These are phyloP conservation scores for Forsythia suspensa DNA, from an alignment of 257 asterid species.

Conservation along the genomic window DNA sequence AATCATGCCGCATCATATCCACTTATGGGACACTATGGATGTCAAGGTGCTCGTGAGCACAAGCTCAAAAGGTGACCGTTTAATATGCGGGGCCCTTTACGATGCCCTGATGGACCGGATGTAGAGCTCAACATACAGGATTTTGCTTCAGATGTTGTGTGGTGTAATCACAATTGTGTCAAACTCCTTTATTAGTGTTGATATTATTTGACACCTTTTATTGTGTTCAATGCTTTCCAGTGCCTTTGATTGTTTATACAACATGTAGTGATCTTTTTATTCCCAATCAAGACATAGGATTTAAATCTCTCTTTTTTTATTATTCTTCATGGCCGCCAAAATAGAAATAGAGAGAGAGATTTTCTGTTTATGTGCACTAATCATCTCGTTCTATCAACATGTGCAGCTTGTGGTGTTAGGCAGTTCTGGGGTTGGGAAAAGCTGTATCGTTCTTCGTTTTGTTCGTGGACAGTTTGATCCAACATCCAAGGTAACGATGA, in stretches of 20 bases:
- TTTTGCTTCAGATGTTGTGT: background rate
- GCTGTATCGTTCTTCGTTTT: conserved; percentile 97
- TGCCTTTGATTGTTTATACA: background rate
- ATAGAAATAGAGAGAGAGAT: background rate
- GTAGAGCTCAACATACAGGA: background rate
- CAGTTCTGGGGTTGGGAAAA: conserved; percentile 98
- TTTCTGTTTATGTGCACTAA: conserved; percentile 13
- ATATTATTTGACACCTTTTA: background rate
- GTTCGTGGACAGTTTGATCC: conserved; percentile 99
- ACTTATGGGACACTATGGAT: background rate
- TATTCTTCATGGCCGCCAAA: background rate
- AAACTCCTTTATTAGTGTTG: background rate
- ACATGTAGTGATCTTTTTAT: background rate
- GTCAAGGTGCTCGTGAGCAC: background rate
- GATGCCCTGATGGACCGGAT: background rate
- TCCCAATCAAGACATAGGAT: background rate
- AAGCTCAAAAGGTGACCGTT: background rate
- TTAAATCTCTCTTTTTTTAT: background rate
- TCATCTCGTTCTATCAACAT: conserved; percentile 19
- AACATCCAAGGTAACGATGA: conserved; percentile 72
- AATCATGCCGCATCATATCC: background rate
- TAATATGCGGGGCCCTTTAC: background rate
- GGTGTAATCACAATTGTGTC: background rate
- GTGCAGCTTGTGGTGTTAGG: conserved; percentile 91
- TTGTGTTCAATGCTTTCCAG: background rate